Percentiles rank a stretch among this genome's conserved stretches.
These are phyloP conservation scores for Fusarium vanettenii DNA, from an alignment of 2,329 filamentous ascomycete genomes.

Conservation along the genomic window DNA sequence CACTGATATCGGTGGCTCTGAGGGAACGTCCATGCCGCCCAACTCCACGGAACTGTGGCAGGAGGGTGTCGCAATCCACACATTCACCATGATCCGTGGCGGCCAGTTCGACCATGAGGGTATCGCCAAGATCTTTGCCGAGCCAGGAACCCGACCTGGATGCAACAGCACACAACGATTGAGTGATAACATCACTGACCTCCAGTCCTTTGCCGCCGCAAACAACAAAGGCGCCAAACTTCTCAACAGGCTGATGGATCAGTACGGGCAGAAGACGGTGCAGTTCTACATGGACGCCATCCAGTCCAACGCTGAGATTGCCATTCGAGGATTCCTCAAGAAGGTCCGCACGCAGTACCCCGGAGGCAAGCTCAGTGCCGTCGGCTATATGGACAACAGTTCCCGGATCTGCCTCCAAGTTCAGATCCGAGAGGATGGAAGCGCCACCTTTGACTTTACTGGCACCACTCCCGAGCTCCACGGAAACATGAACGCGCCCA, in stretches of 20 bases:
- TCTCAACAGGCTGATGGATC: slow-evolving; percentile 79
- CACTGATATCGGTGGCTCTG: slow-evolving; percentile 27
- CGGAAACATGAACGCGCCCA: slow-evolving; percentile 39
- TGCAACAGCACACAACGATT: slow-evolving; percentile 73
- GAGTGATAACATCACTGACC: slow-evolving; percentile 84
- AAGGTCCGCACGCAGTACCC: slow-evolving; percentile 75
- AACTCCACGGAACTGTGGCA: slow-evolving; percentile 69
- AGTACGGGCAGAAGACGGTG: slow-evolving; percentile 81
- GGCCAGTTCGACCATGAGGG: slow-evolving; percentile 56
- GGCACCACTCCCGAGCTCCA: slow-evolving; percentile 39
- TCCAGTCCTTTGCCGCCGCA: slow-evolving; percentile 86
- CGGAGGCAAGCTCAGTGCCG: slow-evolving; percentile 72
- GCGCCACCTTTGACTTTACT: slow-evolving; percentile 68
- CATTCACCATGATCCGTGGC: slow-evolving; percentile 36
- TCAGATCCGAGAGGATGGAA: slow-evolving; percentile 78
- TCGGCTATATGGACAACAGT: slow-evolving; percentile 89
- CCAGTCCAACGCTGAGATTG: slow-evolving; percentile 81
- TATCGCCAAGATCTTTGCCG: slow-evolving; percentile 68
- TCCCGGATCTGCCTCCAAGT: slow-evolving; percentile 79
- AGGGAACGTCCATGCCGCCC: slow-evolving; percentile 51
- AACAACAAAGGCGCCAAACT: slow-evolving; percentile 86
- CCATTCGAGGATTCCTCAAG: slow-evolving; percentile 79
- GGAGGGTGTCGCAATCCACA: slow-evolving; percentile 66
- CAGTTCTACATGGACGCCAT: slow-evolving; percentile 87
- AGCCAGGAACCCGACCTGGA: slow-evolving; percentile 22